These are phyloP conservation scores for Aspergillus glaucus DNA, from an alignment of 2,329 filamentous ascomycete species.

Conservation along the genomic window DNA sequence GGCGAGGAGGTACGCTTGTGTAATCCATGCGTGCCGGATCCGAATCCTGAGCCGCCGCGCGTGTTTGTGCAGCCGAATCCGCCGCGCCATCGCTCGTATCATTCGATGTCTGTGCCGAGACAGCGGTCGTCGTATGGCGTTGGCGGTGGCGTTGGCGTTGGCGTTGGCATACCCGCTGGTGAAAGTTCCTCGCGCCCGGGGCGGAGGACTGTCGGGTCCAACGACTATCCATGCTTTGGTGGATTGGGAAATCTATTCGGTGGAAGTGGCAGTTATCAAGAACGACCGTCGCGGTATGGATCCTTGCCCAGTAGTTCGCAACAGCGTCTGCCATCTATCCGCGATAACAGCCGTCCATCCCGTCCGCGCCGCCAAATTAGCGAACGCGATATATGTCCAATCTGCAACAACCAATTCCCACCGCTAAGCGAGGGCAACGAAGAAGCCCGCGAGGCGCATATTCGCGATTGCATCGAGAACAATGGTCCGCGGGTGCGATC, in stretches of 20 bases:
- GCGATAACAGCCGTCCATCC: constrained; percentile 1
- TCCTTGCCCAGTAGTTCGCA: constrained; percentile 5
- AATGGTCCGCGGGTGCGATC: constrained; percentile 19
- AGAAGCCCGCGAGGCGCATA: constrained; percentile 41
- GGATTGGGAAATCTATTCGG: constrained; percentile 4
- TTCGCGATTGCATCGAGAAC: constrained; percentile 40
- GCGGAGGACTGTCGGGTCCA: constrained; percentile 21
- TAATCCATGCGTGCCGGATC: constrained; percentile 68
- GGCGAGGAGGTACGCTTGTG: constrained; percentile 65
- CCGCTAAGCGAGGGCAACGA: constrained; percentile 31
- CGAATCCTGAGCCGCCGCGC: constrained; percentile 52
- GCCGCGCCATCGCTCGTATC: constrained; percentile 20
- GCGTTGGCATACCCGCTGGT: too few species aligned
- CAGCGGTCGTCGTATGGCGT: constrained; percentile 5
- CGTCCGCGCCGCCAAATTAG: constrained; percentile 21
- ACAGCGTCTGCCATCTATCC: constrained; percentile 3
- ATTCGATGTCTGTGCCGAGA: constrained; percentile 17
- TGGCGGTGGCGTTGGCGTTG: constrained; percentile 11
- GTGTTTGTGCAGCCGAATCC: constrained; percentile 21
- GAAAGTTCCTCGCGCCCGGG: constrained; percentile 11
- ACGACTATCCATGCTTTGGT: constrained; percentile 13
- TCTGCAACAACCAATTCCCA: constrained; percentile 38
- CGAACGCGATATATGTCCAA: constrained; percentile 43
- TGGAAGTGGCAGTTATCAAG: constrained; percentile 9
- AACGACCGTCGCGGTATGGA: constrained; percentile 12